Base-by-base conservation (phyloP, 1,284 basidiomycete genomes). In the Sporisorium graminicola region DNA sequence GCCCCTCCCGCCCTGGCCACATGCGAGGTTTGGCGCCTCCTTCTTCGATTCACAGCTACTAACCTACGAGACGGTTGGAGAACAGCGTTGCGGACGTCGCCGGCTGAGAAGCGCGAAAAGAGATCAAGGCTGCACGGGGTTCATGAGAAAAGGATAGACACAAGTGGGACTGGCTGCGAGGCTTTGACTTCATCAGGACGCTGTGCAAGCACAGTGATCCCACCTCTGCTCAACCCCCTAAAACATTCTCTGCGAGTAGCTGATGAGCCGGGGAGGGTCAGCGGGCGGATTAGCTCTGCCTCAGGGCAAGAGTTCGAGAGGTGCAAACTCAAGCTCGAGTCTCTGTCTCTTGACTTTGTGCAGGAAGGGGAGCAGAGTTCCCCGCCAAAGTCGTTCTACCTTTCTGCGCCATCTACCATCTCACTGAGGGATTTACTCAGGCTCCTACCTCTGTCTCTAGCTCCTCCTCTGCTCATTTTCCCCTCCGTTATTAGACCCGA, bases 281-380 rank as follows among this genome's bases (percentile, higher is more conserved):
- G 43, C 7, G 18, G 29, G 27, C 29, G 22, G 27, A 22, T 16
- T 31, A 27, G 33, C 20, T 51, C 50, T 24, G 20, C 31, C n/a
- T 35, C n/a, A 9, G 20, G 24, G 43, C 20, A 24, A 46, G 43
- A 22, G 22, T 13, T 37, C 7, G 35, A 37, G 35, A 37, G 22
- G 22, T 22, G n/a, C 43, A 57, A 31, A 47, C 18, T 37, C 43
- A 35, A 57, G 46, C 20, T 22, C 29, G 56, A 24, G 44, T 46
- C 29, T 33, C 50, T 5, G 16, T 22, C 12, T 58, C 24, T 40
- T 27, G 29, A n/a, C 56, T 40, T 58, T 31, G 56, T 49, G 46
- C 49, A 35, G n/a, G 13, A 14, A 33, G 29, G 13, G 37, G 37
- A 40, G 33, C 31, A 40, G 56, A 18, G 37, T 40, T 47, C 22